Conservation (phyloP, 2,329 filamentous ascomycete species). For the Scorias spongiosa region DNA sequence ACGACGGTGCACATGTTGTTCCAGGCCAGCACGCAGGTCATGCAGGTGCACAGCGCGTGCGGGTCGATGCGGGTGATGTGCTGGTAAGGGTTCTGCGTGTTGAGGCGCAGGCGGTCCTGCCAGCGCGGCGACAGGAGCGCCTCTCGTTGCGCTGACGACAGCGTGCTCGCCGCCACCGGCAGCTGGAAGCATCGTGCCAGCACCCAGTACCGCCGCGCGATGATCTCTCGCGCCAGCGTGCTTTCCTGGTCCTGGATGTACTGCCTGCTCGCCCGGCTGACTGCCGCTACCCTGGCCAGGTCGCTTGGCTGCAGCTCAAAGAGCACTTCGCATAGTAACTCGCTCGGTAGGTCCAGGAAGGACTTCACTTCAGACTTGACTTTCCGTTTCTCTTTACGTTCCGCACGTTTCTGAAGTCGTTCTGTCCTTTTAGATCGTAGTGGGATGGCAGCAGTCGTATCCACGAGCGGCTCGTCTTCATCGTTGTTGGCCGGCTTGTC, state of each 20-base stretch:
- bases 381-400: slow-evolving; percentile 24
- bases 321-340: slow-evolving; percentile 36
- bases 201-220: slow-evolving; percentile 33
- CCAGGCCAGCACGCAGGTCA: slow-evolving; percentile 42
- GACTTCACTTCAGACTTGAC: slow-evolving; percentile 18
- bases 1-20: slow-evolving; percentile 39
- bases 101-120: slow-evolving; percentile 29
- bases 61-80: slow-evolving; percentile 36
- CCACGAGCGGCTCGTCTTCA: slow-evolving; percentile 32
- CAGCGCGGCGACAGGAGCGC: slow-evolving; percentile 28
- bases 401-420: slow-evolving; percentile 30
- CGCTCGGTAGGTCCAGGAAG: slow-evolving; percentile 36
- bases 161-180: slow-evolving; percentile 29
- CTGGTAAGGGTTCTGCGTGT: slow-evolving; percentile 34
- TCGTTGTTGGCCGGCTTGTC: slow-evolving; percentile 17
- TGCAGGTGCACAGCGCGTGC: slow-evolving; percentile 38
- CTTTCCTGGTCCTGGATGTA: slow-evolving; percentile 32
- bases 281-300: slow-evolving; percentile 30
- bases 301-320: slow-evolving; percentile 35
- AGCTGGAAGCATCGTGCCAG: slow-evolving; percentile 37
- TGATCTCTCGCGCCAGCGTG: slow-evolving; percentile 30
- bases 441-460: slow-evolving; percentile 33
- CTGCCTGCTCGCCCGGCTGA: slow-evolving; percentile 26
- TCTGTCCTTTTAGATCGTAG: slow-evolving; percentile 39
- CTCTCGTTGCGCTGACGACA: slow-evolving; percentile 17